These are phyloP conservation scores for Tricholoma terreum DNA, from an alignment of 768 basidiomycete genomes.

Conservation along the genomic window DNA sequence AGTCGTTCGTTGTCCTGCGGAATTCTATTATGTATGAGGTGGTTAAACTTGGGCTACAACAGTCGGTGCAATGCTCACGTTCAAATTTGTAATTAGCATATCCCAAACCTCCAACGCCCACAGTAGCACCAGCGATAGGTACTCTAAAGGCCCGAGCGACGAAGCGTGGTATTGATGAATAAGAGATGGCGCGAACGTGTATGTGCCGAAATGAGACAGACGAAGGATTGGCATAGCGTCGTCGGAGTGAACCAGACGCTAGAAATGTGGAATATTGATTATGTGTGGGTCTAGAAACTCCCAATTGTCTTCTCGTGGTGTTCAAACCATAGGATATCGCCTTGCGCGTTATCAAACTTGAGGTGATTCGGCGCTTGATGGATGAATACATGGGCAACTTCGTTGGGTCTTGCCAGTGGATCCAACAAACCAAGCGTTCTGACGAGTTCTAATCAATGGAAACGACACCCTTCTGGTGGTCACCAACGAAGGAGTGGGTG, in stretches of 20 bases:
- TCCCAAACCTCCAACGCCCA: slow-evolving; percentile 87
- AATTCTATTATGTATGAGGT: slow-evolving; percentile 51
- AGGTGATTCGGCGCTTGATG: slow-evolving; percentile 14
- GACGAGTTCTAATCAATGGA: not conserved
- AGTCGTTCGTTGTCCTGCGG: slow-evolving; percentile 61
- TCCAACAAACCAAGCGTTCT: not conserved
- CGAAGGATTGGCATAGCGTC: slow-evolving; percentile 42
- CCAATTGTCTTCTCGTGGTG: slow-evolving; percentile 32
- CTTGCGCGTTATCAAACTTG: slow-evolving; percentile 35
- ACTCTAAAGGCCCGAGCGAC: slow-evolving; percentile 85
- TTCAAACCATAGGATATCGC: slow-evolving; percentile 52
- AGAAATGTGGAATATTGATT: slow-evolving; percentile 58
- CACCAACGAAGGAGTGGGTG: no score
- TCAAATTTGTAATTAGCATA: slow-evolving; percentile 98
- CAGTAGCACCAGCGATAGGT: slow-evolving; percentile 83
- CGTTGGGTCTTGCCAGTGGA: not conserved
- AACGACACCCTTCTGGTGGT: no score
- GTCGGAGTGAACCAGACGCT: slow-evolving; percentile 51
- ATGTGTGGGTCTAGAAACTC: slow-evolving; percentile 43
- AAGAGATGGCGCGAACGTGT: slow-evolving; percentile 76
- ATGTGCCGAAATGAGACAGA: slow-evolving; percentile 54
- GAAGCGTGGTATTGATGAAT: slow-evolving; percentile 85
- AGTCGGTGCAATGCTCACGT: slow-evolving; percentile 47
- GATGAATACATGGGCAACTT: slow-evolving; percentile 14
- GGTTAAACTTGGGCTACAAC: not conserved